Percentiles rank a stretch among this genome's conserved stretches.
Conservation (phyloP, 495 filamentous ascomycete genomes). For the Aspergillus homomorphus region DNA sequence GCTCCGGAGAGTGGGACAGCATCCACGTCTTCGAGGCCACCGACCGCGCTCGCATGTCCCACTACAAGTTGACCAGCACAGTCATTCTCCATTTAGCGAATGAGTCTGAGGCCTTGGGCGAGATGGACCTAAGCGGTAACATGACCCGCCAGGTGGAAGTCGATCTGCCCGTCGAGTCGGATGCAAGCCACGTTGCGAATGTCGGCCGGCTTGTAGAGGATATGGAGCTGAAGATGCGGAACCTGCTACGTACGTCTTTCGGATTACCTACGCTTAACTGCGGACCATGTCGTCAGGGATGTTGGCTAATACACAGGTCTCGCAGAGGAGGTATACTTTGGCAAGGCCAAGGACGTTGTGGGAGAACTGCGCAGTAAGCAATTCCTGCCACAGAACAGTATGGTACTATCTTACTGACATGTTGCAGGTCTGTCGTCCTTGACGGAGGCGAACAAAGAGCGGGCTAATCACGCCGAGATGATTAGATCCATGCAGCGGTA, state of each 20-base stretch:
- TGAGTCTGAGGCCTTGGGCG: slow-evolving; percentile 67
- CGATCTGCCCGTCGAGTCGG: slow-evolving; percentile 83
- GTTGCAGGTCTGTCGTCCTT: slow-evolving; percentile 65
- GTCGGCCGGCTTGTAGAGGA: slow-evolving; percentile 95
- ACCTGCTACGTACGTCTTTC: slow-evolving; percentile 68
- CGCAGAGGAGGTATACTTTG: slow-evolving; percentile 95
- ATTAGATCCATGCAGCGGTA: slow-evolving; percentile 56
- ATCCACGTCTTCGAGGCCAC: slow-evolving; percentile 98
- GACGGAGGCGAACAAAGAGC: slow-evolving; percentile 81
- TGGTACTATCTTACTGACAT: background rate
- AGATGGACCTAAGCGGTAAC: slow-evolving; percentile 92
- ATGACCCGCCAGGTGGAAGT: slow-evolving; percentile 95
- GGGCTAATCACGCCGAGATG: slow-evolving; percentile 85
- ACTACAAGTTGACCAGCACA: slow-evolving; percentile 97
- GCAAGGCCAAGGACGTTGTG: slow-evolving; percentile 99
- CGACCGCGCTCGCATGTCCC: slow-evolving; percentile 83
- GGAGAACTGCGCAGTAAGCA: slow-evolving; percentile 84
- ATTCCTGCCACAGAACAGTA: background rate
- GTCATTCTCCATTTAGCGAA: slow-evolving; percentile 87
- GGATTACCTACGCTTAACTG: background rate
- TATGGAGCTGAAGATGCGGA: slow-evolving; percentile 99
- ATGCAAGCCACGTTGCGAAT: slow-evolving; percentile 92
- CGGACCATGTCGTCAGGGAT: background rate
- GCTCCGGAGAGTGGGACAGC: slow-evolving; percentile 89
- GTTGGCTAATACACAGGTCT: slow-evolving; percentile 12